Conservation (phyloP, 208 protist genomes). For the Acanthamoeba culbertsoni region DNA sequence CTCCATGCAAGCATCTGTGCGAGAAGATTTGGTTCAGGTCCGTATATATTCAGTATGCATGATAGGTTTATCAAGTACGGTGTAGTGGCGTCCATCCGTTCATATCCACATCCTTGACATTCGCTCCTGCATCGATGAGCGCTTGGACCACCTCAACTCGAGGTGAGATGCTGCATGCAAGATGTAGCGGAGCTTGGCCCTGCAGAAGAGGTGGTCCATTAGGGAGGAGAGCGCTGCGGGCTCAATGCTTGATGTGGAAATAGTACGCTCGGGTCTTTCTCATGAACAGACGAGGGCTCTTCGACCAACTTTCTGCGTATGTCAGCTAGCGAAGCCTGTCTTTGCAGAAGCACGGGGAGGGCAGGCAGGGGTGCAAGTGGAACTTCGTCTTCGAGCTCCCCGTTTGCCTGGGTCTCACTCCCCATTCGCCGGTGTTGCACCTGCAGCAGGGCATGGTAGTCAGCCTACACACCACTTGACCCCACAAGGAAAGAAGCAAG, state of each 20-base stretch:
- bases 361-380: not conserved
- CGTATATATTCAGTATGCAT: not conserved
- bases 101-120: not conserved
- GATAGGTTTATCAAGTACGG: not conserved
- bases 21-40: not conserved
- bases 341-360: not conserved
- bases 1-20: not conserved
- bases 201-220: not conserved
- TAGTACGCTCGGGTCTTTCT: not conserved
- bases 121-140: not conserved
- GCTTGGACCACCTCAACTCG: not conserved
- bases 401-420: not conserved
- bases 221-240: not conserved
- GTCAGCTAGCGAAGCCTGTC: not conserved
- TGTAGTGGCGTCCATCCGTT: constrained; percentile 5
- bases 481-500: not conserved
- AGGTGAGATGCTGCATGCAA: not conserved
- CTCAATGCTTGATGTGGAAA: not conserved
- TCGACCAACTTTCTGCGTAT: constrained; percentile 13
- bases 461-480: not conserved
- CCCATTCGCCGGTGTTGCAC: not conserved
- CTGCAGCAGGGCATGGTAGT: not conserved
- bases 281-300: not conserved
- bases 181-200: constrained; percentile 11
- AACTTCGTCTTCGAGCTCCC: not conserved